A percentile compares a stretch with the other conserved stretches of the same genome.
Conservation (phyloP, 2,329 filamentous ascomycete genomes). For the Aspergillus sp. region DNA sequence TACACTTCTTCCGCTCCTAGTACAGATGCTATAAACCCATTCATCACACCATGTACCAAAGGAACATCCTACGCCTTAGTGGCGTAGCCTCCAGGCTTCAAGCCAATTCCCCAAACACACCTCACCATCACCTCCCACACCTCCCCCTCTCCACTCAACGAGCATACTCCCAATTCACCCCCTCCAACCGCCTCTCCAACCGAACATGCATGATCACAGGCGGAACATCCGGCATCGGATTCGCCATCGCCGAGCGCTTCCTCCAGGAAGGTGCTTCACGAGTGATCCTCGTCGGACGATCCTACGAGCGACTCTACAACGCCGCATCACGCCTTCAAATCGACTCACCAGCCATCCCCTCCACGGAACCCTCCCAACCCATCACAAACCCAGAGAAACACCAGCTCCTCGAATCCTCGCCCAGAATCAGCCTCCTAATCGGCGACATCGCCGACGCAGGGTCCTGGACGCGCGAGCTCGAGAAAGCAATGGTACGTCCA, state of each 20-base stretch:
- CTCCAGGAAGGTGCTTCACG: slow-evolving; percentile 61
- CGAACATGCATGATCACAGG: slow-evolving; percentile 64
- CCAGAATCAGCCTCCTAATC: slow-evolving; percentile 33
- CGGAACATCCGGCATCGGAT: slow-evolving; percentile 70
- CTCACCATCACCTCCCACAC: not conserved
- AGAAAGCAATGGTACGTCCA: slow-evolving; percentile 39
- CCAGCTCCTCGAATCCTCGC: slow-evolving; percentile 17
- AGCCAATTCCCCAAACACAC: not conserved
- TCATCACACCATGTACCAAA: not conserved
- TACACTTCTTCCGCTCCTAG: not conserved
- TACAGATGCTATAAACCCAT: not conserved
- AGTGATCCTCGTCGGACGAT: slow-evolving; percentile 63
- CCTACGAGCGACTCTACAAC: slow-evolving; percentile 47
- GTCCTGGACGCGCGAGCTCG: slow-evolving; percentile 39
- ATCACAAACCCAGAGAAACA: slow-evolving; percentile 9
- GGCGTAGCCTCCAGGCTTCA: not conserved
- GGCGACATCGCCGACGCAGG: slow-evolving; percentile 42
- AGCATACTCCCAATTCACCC: slow-evolving; percentile 11
- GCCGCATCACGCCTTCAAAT: slow-evolving; percentile 36
- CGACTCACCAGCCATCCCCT: not conserved
- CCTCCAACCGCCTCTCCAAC: slow-evolving; percentile 33
- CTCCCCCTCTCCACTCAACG: not conserved
- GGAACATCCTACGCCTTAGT: not conserved
- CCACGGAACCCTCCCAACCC: not conserved
- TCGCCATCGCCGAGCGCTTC: slow-evolving; percentile 67